Evolutionary conservation across 306 rosid species (phyloP).

Genomic region (Trifolium pratense): DNA sequence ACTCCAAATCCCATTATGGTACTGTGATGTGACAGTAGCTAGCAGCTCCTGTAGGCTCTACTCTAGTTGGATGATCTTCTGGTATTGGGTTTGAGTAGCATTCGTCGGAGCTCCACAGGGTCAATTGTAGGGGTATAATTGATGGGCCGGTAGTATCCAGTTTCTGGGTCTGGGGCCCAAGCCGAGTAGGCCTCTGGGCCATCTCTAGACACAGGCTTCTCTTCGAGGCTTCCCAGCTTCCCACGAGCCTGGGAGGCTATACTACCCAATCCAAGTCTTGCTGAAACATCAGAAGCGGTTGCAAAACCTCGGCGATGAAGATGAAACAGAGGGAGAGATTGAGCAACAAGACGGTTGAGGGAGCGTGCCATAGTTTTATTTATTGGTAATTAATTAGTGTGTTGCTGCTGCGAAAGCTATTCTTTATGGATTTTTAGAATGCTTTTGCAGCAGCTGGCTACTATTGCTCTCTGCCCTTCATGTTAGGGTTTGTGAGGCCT

Average conservation of each 20-base stretch:
- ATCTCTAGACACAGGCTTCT: slow-evolving; percentile 25
- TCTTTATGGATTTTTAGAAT: not conserved
- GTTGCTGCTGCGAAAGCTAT: slow-evolving; percentile 40
- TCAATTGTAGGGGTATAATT: slow-evolving; percentile 46
- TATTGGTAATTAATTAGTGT: not conserved
- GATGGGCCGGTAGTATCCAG: slow-evolving; percentile 59
- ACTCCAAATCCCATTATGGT: not conserved
- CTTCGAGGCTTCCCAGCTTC: slow-evolving; percentile 43
- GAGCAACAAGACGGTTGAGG: slow-evolving; percentile 36
- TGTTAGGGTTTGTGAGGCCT: slow-evolving; percentile 11
- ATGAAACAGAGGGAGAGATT: not conserved
- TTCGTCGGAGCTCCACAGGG: slow-evolving; percentile 56
- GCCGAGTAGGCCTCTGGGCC: slow-evolving; percentile 34
- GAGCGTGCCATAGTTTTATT: slow-evolving; percentile 24
- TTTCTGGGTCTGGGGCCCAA: slow-evolving; percentile 63
- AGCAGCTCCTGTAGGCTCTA: not conserved
- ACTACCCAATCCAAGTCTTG: slow-evolving; percentile 35
- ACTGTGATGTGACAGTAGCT: no score
- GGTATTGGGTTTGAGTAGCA: slow-evolving; percentile 50
- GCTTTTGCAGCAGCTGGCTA: slow-evolving; percentile 14
- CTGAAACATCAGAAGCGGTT: slow-evolving; percentile 37
- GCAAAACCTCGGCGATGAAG: slow-evolving; percentile 49
- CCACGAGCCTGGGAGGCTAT: slow-evolving; percentile 32
- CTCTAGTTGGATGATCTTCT: slow-evolving; percentile 31
- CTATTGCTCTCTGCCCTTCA: not conserved